Evolutionary conservation across 768 basidiomycete genomes (phyloP), one percentile per base, ranked within the genome.

Genomic region (Mycena metata): DNA sequence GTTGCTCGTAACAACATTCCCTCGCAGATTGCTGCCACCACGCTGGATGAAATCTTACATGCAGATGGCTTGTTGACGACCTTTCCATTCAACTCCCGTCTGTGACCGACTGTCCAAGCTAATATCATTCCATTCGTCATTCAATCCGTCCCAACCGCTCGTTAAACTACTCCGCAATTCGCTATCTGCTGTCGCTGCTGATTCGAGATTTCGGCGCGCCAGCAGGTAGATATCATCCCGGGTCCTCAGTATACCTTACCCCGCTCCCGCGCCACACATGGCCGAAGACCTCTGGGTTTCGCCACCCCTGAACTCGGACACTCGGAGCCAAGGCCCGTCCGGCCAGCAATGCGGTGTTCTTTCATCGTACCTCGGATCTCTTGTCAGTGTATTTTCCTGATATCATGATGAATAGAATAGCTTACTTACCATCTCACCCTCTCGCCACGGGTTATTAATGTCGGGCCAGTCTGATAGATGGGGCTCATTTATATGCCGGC

Each of bases 401-500:
- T 67, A 67, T 67, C 60, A 67, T 67, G 66, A 67, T 67, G 60
- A 21, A 61, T 36, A 57, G 66, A 67, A 61, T 35, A 15, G 19
- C 39, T 10, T 52, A n/a, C 56, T 39, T 23, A 54, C 43, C 42
- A 30, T 61, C 52, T 60, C 60, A 19, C 41, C 54, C 59, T 30
- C 23, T 36, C 42, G n/a, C 43, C 39, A 30, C 41, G 41, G 13
- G 42, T 54, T 66, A 36, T 55, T 66, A 54, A 26, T 66, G 26
- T 39, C n/a, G 47, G 21, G 12, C 11, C 33, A 23, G 46, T 39
- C 45, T 26, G 66, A 67, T 67, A 50, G 66, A 49, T 59, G 58
- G 30, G 62, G 47, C 56, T 57, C 43, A 67, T 46, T 55, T 39
- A 43, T 26, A 41, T 66, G 56, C 63, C 63, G 63, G 63, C 55